Base-by-base conservation (phyloP, 306 rosid species). In the Corylus heterophylla region DNA sequence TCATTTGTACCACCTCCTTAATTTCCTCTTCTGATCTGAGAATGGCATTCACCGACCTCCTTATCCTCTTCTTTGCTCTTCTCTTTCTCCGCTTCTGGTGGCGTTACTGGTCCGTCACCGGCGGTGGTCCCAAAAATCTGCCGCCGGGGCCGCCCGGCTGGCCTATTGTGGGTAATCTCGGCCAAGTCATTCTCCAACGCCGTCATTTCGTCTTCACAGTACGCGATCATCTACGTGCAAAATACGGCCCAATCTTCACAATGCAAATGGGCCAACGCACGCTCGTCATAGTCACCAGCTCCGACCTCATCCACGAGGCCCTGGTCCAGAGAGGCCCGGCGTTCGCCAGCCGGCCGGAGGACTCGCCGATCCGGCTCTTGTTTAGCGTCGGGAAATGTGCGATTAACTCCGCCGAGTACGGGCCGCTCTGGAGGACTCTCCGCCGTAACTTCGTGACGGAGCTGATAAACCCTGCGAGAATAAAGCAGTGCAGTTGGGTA, bases 191-290 rank as follows among this genome's bases (percentile, higher is more conserved):
- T 72, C 97, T 95, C 35, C 93, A 93, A 59, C 93, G 93, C 0
- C 92, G 98, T 2, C 99, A 80, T 11, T 93, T 95, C 88, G 93
- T 95, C 73, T 95, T 78, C 55, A 51, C 91, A 0, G 87, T 90
- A 13, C 98, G 94, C 0, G 99, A 95, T 6, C 45, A 42, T 58
- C 76, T 95, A 67, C 94, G 97, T 8, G n/a, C 80, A 59, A 90
- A 90, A 12, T 95, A 95, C 14, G 98, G 99, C 0, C 99, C 99
- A 4, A 90, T 95, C 74, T 92, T 95, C 93, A 90, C 90, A 22
- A 90, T 95, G 98, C 97, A 93, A 74, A 95, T 95, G 99, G 99
- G 99, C 0, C 99, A 95, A 20, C 92, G 99, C n/a, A 93, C 91
- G 0, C 82, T 95, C 74, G 78, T 95, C 1, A 84, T 95, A 5